Evolutionary conservation across 768 basidiomycete species (phyloP), one percentile per base, ranked within the genome.

Genomic region (Clathrus columnatus): DNA sequence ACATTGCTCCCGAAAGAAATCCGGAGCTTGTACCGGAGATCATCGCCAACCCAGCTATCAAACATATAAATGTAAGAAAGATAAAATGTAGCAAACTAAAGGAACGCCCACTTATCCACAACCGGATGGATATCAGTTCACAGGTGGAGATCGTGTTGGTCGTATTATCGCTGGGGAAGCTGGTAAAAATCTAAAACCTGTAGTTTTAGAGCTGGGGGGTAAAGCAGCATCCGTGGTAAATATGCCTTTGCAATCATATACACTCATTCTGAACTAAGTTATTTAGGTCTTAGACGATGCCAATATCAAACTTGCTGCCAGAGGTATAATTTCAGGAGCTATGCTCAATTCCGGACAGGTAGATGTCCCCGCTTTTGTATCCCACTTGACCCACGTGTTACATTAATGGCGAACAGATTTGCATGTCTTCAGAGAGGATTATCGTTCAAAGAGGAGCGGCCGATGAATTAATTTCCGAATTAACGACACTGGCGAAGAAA

Each of bases 381-480:
- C n/a, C n/a, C n/a, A n/a, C n/a, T n/a, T n/a, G n/a, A n/a, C n/a
- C n/a, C n/a, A 4, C 4, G 11, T 14, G 7, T 36, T 36, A 3
- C 17, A 17, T 17, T 36, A 2, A 16, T 21, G 17, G 1, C 1
- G 16, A 26, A 2, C 79, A 81, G 66, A 70, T 80, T 43, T 82
- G 80, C 67, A 79, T 82, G 76, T 78, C 79, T 1, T 75, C 78
- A 7, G 78, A 79, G 60, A 75, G 80, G 6, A 74, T 81, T n/a
- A 76, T 82, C 44, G 75, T 74, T 27, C 77, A 79, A 58, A 65
- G 71, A 17, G 68, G 63, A 7, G 66, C 73, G 11, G 70, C 74
- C 8, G 65, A 71, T 0, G 54, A 54, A 1, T 69, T 81, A 11
- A 62, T 74, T 11, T 53, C 62, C 3, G 60, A 69, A 8, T 63